Evolutionary conservation across 2,329 filamentous ascomycete genomes (phyloP).

Genomic region (Diaporthe aspalathi): DNA sequence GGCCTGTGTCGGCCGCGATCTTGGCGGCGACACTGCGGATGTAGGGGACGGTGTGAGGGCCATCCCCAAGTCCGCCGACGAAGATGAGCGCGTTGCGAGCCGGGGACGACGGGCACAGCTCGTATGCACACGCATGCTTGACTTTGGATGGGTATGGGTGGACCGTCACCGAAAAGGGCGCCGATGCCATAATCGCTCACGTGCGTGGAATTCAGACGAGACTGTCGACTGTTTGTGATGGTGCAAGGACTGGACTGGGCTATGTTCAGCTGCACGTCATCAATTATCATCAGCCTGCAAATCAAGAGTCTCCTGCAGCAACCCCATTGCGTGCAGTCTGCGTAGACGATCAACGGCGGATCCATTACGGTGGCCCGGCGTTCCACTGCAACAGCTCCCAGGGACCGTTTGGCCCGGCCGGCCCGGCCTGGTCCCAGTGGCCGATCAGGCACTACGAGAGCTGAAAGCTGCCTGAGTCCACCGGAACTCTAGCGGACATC

Average conservation of each 20-base stretch:
- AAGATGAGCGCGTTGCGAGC: conserved; percentile 71
- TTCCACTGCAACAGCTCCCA: not conserved
- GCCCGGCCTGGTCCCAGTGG: not conserved
- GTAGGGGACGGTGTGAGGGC: conserved; percentile 73
- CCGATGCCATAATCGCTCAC: conserved; percentile 35
- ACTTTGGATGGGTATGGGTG: conserved; percentile 45
- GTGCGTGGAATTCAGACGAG: not conserved
- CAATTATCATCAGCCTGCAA: not conserved
- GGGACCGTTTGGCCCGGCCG: conserved; percentile 6
- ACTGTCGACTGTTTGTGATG: not conserved
- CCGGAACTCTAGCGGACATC: not conserved
- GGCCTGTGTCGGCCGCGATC: conserved; percentile 52
- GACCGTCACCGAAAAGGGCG: conserved; percentile 42
- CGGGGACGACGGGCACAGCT: conserved; percentile 39
- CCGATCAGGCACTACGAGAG: not conserved
- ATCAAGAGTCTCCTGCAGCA: no score
- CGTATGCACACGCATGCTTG: conserved; percentile 43
- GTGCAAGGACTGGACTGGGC: not conserved
- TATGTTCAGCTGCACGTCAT: not conserved
- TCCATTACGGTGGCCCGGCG: not conserved
- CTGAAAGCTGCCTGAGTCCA: not conserved
- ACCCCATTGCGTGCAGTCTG: no score
- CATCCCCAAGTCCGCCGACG: conserved; percentile 77
- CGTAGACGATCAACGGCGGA: not conserved
- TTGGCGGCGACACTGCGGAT: conserved; percentile 58